Evolutionary conservation across 2,329 filamentous ascomycete species (phyloP).

Genomic region (Bipolaris bicolor): DNA sequence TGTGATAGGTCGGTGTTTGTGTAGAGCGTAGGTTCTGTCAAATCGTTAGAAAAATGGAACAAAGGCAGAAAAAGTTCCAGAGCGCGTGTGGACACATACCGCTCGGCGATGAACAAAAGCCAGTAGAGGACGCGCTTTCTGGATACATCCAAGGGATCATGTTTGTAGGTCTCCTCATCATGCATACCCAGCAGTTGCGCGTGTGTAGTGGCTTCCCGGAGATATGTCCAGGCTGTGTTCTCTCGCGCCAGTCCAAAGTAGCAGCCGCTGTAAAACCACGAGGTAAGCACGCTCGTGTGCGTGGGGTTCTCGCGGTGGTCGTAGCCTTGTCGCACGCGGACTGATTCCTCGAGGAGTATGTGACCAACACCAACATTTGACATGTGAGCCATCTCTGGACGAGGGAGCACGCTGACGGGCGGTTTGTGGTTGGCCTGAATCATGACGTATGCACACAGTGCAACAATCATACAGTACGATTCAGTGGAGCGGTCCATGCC

Average conservation of each 20-base stretch:
- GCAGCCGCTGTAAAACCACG: slow-evolving; percentile 66
- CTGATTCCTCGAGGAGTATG: slow-evolving; percentile 64
- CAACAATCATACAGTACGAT: slow-evolving; percentile 63
- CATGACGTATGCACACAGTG: slow-evolving; percentile 58
- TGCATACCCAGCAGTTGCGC: slow-evolving; percentile 65
- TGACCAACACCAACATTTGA: slow-evolving; percentile 57
- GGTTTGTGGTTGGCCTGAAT: slow-evolving; percentile 57
- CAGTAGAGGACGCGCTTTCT: slow-evolving; percentile 65
- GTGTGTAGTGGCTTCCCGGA: slow-evolving; percentile 66
- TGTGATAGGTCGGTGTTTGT: slow-evolving; percentile 68
- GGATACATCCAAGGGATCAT: slow-evolving; percentile 58
- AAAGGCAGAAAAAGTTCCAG: background rate
- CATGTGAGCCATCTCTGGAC: slow-evolving; percentile 52
- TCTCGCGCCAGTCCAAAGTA: slow-evolving; percentile 68
- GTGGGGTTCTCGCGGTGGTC: slow-evolving; percentile 65
- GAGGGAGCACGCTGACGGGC: slow-evolving; percentile 53
- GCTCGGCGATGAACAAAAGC: slow-evolving; percentile 68
- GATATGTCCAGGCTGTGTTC: slow-evolving; percentile 67
- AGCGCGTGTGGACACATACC: slow-evolving; percentile 45
- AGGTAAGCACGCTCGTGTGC: slow-evolving; percentile 64
- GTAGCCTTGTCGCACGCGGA: slow-evolving; percentile 61
- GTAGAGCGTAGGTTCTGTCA: slow-evolving; percentile 65
- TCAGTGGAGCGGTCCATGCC: slow-evolving; percentile 60
- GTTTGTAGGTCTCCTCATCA: slow-evolving; percentile 62
- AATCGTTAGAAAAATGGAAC: slow-evolving; percentile 9